Evolutionary conservation across 2,329 filamentous ascomycete genomes (phyloP).

Genomic region (Ophiostoma ips): DNA sequence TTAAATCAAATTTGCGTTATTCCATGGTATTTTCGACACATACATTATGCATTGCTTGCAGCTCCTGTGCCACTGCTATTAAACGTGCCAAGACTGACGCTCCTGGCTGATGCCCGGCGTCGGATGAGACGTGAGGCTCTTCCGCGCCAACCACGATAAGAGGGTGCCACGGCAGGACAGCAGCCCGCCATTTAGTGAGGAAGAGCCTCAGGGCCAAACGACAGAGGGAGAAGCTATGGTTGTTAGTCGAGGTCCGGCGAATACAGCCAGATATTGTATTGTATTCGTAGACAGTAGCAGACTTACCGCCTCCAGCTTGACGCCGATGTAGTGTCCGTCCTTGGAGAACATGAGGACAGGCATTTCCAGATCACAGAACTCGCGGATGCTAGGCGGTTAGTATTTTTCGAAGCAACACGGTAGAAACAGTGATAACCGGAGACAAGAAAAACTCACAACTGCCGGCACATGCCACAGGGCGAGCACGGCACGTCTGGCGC

Average conservation of each 20-base stretch:
- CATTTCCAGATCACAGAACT: constrained; percentile 54
- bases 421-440: no score
- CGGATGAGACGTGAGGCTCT: background rate
- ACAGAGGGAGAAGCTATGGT: constrained; percentile 49
- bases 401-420: no score
- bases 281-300: no score
- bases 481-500: constrained; percentile 36
- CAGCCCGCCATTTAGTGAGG: background rate
- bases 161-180: no score
- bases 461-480: constrained; percentile 92
- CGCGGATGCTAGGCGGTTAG: constrained; percentile 45
- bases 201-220: constrained; percentile 51
- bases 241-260: constrained; percentile 5
- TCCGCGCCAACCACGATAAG: background rate
- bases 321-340: constrained; percentile 56
- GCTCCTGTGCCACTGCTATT: no score
- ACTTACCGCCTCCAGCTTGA: constrained; percentile 52
- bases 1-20: no score
- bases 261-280: background rate
- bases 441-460: constrained; percentile 49
- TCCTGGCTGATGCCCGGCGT: no score
- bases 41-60: no score
- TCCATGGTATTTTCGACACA: no score
- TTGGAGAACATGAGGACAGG: constrained; percentile 91
- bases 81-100: no score